Evolutionary conservation across 2,329 filamentous ascomycete species (phyloP), one percentile per base, ranked within the genome.

Genomic region (Ascocoryne sarcoides): DNA sequence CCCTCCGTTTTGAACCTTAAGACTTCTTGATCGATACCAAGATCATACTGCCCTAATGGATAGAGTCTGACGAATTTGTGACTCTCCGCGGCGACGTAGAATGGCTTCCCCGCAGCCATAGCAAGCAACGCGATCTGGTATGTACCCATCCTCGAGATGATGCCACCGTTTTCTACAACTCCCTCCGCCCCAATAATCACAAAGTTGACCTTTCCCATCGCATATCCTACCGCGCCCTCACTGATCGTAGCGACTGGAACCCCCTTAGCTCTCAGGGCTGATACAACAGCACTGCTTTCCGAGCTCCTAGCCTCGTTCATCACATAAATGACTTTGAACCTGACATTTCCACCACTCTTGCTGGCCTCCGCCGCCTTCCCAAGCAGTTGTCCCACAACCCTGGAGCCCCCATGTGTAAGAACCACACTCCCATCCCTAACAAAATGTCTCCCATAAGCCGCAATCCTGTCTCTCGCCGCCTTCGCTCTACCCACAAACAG

Each of bases 31-130:
- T 82, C 75, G 50, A 94, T 79, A 0, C 84, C 84, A 43, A 94
- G 67, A 57, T 92, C 84, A 44, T 81, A 77, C 63, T 95, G 87
- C 47, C 82, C 79, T 16, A 92, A 66, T 1, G 90, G 86, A 55
- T 89, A 92, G 40, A 92, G 73, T 54, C 88, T 75, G 33, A 93
- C 87, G 59, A 98, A 95, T 66, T 98, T 98, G 69, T 98, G 92
- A 55, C 85, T 93, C 67, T 98, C 92, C 1, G 84, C 84, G 4
- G 92, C 88, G 14, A 95, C 88, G 57, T 93, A 95, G 53, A 96
- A 86, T 0, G 84, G 84, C 29, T 80, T 76, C 32, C 69, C 69
- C 19, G 64, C 61, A 10, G 74, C 74, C 54, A 81, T 80, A 4
- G 89, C 88, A 38, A 95, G 67, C 51, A 87, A 68, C 2, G 86